Evolutionary conservation across 208 protist species (phyloP).

Genomic region (Trichomonas vaginalis): DNA sequence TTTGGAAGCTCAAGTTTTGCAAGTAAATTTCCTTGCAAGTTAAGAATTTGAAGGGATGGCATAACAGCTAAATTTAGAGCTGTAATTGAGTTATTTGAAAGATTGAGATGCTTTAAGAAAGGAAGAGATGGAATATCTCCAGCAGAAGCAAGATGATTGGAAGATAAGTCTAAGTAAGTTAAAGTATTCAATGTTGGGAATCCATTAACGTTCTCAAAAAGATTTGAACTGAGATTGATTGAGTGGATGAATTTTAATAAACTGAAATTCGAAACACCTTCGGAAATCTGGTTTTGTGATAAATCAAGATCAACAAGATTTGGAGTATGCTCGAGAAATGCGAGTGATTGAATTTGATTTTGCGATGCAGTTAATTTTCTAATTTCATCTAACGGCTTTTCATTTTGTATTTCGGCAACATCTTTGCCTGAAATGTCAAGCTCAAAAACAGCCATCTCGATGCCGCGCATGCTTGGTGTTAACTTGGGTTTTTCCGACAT

Average conservation of each 20-base stretch:
- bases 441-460: not conserved
- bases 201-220: not conserved
- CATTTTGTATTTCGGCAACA: not conserved
- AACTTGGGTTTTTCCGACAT: not conserved
- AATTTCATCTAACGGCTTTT: not conserved
- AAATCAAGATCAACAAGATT: not conserved
- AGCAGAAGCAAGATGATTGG: not conserved
- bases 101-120: not conserved
- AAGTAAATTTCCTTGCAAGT: not conserved
- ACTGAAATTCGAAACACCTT: not conserved
- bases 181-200: not conserved
- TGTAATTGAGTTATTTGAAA: not conserved
- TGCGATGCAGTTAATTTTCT: not conserved
- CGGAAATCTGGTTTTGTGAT: not conserved
- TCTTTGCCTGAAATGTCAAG: not conserved
- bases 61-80: not conserved
- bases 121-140: not conserved
- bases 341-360: not conserved
- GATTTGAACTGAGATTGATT: not conserved
- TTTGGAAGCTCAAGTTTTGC: not conserved
- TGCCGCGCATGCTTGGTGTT: not conserved
- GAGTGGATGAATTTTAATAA: not conserved
- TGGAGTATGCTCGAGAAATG: not conserved
- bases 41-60: not conserved
- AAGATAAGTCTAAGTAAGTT: not conserved